Percentiles rank a stretch among this genome's conserved stretches.
Conservation (phyloP, 192 early-diverging fungal genomes). For the Linnemannia schmuckeri region DNA sequence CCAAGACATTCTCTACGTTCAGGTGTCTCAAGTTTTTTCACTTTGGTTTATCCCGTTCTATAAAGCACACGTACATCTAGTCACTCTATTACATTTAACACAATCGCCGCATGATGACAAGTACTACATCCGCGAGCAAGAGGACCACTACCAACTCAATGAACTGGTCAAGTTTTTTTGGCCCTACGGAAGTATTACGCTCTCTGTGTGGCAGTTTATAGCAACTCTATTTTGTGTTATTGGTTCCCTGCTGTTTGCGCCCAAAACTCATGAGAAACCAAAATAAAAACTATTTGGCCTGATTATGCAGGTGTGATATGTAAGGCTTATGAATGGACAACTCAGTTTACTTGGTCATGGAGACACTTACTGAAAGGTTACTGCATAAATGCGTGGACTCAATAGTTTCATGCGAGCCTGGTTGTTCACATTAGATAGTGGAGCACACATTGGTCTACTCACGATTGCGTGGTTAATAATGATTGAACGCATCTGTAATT, state of each 20-base stretch:
- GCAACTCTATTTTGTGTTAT: neutral
- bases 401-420: too few relatives aligned
- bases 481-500: neutral
- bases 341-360: too few relatives aligned
- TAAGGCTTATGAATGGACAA: too few relatives aligned
- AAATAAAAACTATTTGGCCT: too few relatives aligned
- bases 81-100: conserved; percentile 1
- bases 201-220: neutral
- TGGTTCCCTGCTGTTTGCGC: neutral
- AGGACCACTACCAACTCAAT: conserved; percentile 22
- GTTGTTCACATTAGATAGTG: neutral
- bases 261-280: neutral
- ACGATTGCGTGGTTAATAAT: neutral
- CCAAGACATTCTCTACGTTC: conserved; percentile 11
- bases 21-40: conserved; percentile 17
- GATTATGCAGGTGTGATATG: too few relatives aligned
- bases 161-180: conserved; percentile 18
- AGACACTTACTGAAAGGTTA: too few relatives aligned
- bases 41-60: conserved; percentile 18
- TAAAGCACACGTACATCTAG: conserved; percentile 1
- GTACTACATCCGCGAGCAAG: conserved; percentile 17
- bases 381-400: too few relatives aligned
- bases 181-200: conserved; percentile 2
- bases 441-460: neutral
- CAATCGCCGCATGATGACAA: neutral